A percentile compares a stretch with the other conserved stretches of the same genome.
phyloP scores from a whole-genome alignment of 2,329 filamentous ascomycete species.

The Colletotrichum sp. region DNA sequence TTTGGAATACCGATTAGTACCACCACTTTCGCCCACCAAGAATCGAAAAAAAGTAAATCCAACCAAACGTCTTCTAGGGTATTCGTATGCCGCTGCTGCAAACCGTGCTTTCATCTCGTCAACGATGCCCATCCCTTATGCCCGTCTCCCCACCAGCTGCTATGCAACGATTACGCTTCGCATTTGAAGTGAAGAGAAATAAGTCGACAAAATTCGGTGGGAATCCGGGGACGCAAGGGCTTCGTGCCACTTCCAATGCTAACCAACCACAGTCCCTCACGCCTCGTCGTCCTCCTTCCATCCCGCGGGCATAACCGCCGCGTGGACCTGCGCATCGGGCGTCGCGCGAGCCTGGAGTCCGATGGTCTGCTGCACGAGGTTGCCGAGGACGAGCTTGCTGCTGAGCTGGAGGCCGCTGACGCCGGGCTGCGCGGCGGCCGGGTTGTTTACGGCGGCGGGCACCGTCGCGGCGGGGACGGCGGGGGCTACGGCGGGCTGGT shows the following conservation, averaged over 20 bases:
- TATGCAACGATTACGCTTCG: neutral
- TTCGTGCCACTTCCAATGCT: neutral
- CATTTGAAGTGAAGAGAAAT: neutral
- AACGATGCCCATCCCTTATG: neutral
- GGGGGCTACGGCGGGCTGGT: neutral
- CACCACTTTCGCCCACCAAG: neutral
- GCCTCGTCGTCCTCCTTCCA: neutral
- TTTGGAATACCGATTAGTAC: neutral
- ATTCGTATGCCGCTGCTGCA: constrained; percentile 17
- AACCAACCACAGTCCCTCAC: neutral
- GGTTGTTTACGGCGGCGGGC: constrained; percentile 22
- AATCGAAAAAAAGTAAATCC: neutral
- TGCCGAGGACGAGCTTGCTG: constrained; percentile 50
- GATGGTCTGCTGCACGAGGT: constrained; percentile 32
- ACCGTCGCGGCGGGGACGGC: constrained; percentile 22
- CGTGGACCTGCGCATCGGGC: neutral
- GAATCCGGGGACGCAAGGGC: too few species aligned
- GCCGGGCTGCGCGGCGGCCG: constrained; percentile 22
- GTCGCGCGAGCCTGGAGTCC: constrained; percentile 19
- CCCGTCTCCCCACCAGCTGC: too few species aligned
- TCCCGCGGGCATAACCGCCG: neutral
- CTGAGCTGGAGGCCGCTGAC: constrained; percentile 47
- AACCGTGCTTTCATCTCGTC: neutral
- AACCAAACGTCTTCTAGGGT: constrained; percentile 2
- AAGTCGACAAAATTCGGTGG: neutral